phyloP scores from a whole-genome alignment of 148 eudicot genomes.

The Camellia lanceoleosa region DNA sequence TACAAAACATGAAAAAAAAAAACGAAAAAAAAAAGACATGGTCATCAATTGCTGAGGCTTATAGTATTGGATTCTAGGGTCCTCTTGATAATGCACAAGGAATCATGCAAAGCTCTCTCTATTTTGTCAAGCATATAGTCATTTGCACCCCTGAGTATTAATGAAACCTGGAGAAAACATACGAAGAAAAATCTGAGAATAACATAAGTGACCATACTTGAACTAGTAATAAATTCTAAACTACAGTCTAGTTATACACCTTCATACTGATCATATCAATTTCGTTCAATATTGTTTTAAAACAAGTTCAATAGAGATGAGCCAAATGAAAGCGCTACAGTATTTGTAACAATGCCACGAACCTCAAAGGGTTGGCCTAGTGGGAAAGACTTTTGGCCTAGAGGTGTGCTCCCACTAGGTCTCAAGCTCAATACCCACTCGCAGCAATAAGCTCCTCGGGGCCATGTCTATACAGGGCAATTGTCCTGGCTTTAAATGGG shows the following conservation, averaged over 20 bases:
- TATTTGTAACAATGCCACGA: background rate
- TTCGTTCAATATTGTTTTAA: background rate
- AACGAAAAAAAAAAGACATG: background rate
- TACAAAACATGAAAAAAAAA: background rate
- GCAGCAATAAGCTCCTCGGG: too few species aligned
- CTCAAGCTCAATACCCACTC: too few species aligned
- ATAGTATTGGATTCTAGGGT: slow-evolving; percentile 91
- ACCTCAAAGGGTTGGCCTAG: too few species aligned
- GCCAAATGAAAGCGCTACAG: background rate
- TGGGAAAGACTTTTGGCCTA: too few species aligned
- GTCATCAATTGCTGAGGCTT: slow-evolving; percentile 15
- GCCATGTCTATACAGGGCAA: too few species aligned
- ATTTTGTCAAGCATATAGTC: slow-evolving; percentile 99
- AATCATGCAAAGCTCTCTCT: slow-evolving; percentile 98
- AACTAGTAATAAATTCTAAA: background rate
- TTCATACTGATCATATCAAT: background rate
- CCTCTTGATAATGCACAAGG: slow-evolving; percentile 90
- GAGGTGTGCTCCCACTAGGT: too few species aligned
- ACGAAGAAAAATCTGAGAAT: slow-evolving; percentile 1
- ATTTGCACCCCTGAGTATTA: slow-evolving; percentile 92
- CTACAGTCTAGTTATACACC: background rate
- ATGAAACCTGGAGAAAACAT: slow-evolving; percentile 58
- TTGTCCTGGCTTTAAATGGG: too few species aligned
- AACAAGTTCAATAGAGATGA: background rate
- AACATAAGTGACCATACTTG: background rate